These are phyloP conservation scores for Xylaria scruposa DNA, from an alignment of 495 filamentous ascomycete genomes.

Conservation along the genomic window DNA sequence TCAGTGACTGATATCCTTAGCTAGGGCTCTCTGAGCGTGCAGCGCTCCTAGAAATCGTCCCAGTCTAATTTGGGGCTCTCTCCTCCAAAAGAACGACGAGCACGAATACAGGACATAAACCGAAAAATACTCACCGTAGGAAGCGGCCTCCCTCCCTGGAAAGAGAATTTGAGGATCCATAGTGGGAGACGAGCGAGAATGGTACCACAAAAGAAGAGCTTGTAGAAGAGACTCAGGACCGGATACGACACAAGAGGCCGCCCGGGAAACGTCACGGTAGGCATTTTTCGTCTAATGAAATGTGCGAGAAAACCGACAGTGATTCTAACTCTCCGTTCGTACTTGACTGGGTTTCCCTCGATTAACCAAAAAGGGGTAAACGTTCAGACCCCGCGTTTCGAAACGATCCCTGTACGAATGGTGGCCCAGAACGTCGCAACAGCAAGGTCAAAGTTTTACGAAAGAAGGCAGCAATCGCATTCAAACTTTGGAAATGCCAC, in stretches of 20 bases:
- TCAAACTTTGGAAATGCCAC: not conserved
- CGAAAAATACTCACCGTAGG: conserved; percentile 11
- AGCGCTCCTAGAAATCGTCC: not conserved
- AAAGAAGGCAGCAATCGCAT: not conserved
- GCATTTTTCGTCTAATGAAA: conserved; percentile 1
- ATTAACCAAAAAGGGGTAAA: not conserved
- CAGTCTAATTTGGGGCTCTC: not conserved
- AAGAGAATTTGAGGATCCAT: conserved; percentile 19
- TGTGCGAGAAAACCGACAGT: not conserved
- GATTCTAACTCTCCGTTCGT: not conserved
- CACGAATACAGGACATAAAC: not conserved
- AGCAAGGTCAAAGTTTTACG: not conserved
- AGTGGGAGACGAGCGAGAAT: conserved; percentile 28
- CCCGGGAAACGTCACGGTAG: conserved; percentile 19
- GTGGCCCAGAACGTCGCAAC: not conserved
- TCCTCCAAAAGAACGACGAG: not conserved
- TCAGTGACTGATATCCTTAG: not conserved
- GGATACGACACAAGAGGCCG: conserved; percentile 30
- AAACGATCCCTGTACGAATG: not conserved
- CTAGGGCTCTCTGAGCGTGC: not conserved
- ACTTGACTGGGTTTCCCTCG: not conserved
- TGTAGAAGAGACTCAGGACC: conserved; percentile 26
- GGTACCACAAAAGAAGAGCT: conserved; percentile 22
- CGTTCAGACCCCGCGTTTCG: not conserved
- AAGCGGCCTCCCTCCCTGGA: conserved; percentile 22